phyloP scores from a whole-genome alignment of 176 grass and related monocot species.

The Coix lacrymajobi region DNA sequence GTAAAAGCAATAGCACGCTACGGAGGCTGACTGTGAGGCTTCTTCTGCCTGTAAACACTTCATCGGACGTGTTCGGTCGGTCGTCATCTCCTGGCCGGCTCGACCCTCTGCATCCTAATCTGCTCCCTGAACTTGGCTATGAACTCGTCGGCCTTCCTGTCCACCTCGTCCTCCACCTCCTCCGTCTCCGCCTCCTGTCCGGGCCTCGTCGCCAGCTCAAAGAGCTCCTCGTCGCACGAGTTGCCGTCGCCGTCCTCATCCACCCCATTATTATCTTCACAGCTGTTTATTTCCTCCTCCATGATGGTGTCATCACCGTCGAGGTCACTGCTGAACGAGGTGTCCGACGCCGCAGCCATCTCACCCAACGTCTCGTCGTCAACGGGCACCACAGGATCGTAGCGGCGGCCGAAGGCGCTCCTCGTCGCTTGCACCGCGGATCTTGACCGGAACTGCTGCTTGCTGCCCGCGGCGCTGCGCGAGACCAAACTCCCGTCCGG shows the following conservation, averaged over 20 bases:
- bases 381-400: background rate
- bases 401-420: background rate
- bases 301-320: background rate
- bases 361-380: background rate
- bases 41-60: background rate
- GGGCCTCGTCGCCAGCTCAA: constrained; percentile 36
- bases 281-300: background rate
- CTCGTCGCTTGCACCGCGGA: constrained; percentile 11
- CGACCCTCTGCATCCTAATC: constrained; percentile 69
- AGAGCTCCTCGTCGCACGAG: constrained; percentile 47
- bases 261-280: background rate
- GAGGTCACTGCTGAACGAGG: constrained; percentile 37
- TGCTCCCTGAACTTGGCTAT: constrained; percentile 95
- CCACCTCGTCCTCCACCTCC: constrained; percentile 63
- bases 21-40: background rate
- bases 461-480: background rate
- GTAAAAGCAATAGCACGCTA: background rate
- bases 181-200: constrained; percentile 8
- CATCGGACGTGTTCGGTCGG: background rate
- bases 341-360: constrained; percentile 16
- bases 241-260: background rate
- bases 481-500: background rate
- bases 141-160: constrained; percentile 92
- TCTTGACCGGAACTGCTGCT: constrained; percentile 22
- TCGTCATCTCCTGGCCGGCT: constrained; percentile 25